Conservation (phyloP, 805 yeast genomes). For the Cyberlindnera misumaiensis region DNA sequence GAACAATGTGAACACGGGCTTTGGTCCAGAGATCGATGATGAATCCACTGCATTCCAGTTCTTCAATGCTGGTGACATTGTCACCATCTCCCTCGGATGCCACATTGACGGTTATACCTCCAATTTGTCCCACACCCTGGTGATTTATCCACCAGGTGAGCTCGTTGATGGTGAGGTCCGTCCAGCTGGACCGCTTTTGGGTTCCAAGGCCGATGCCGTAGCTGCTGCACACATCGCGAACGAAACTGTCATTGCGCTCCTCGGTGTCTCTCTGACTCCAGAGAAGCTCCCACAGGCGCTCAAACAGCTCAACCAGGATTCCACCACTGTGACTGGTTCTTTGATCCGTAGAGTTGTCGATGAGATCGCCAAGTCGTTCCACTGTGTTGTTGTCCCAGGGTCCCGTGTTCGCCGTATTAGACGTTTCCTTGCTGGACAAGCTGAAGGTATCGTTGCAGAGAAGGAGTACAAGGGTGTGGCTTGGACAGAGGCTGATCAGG, state of each 20-base stretch:
- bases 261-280: slow-evolving; percentile 69
- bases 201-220: slow-evolving; percentile 81
- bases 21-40: slow-evolving; percentile 81
- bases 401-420: slow-evolving; percentile 87
- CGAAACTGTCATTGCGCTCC: slow-evolving; percentile 73
- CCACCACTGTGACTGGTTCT: slow-evolving; percentile 53
- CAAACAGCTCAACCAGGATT: slow-evolving; percentile 22
- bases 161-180: slow-evolving; percentile 26
- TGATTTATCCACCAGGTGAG: slow-evolving; percentile 66
- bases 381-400: slow-evolving; percentile 86
- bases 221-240: slow-evolving; percentile 86
- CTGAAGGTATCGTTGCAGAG: slow-evolving; percentile 87
- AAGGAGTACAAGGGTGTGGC: slow-evolving; percentile 87
- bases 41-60: slow-evolving; percentile 30
- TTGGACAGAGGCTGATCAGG: slow-evolving; percentile 82
- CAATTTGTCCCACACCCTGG: slow-evolving; percentile 77
- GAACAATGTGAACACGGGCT: slow-evolving; percentile 70
- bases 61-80: slow-evolving; percentile 74
- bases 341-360: slow-evolving; percentile 73
- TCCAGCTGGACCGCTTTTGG: slow-evolving; percentile 77
- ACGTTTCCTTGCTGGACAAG: slow-evolving; percentile 93
- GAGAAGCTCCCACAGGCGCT: slow-evolving; percentile 62
- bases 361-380: slow-evolving; percentile 75
- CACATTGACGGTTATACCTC: slow-evolving; percentile 96
- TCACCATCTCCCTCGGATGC: slow-evolving; percentile 79